Evolutionary conservation across 1,284 basidiomycete genomes (phyloP).

Genomic region (Microstroma glucosiphilum): DNA sequence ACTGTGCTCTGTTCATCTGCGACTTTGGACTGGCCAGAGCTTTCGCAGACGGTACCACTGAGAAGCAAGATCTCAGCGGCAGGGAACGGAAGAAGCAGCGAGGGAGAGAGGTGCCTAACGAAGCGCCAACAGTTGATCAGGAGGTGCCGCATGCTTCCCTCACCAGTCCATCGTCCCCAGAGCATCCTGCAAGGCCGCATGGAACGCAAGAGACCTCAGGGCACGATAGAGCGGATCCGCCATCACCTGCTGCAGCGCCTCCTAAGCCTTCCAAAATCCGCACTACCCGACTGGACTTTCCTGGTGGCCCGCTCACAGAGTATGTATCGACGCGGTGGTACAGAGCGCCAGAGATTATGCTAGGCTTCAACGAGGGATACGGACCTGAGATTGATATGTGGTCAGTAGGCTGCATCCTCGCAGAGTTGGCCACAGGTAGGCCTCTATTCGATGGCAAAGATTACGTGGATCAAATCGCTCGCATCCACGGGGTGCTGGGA

Average conservation of each 20-base stretch:
- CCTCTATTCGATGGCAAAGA: constrained; percentile 49
- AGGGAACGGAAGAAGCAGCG: too few relatives aligned
- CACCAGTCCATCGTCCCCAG: not conserved
- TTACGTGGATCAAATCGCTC: constrained; percentile 48
- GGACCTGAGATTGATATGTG: constrained; percentile 49
- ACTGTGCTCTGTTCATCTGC: constrained; percentile 45
- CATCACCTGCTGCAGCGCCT: constrained; percentile 1
- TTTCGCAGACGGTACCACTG: constrained; percentile 13
- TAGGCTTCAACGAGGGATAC: constrained; percentile 47
- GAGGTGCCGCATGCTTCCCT: not conserved
- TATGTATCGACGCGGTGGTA: constrained; percentile 50
- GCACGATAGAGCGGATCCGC: not conserved
- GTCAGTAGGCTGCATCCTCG: constrained; percentile 49
- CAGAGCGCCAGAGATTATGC: constrained; percentile 49
- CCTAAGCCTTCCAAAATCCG: constrained; percentile 8
- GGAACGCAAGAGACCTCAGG: too few relatives aligned
- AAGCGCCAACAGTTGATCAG: not conserved
- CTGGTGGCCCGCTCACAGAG: constrained; percentile 47
- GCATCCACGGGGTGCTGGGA: constrained; percentile 47
- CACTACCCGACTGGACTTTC: constrained; percentile 32
- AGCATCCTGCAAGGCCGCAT: not conserved
- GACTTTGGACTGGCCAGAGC: constrained; percentile 48
- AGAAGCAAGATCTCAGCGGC: not conserved
- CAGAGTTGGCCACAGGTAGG: constrained; percentile 42
- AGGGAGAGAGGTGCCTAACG: not conserved